These are phyloP conservation scores for Pyrenochaeta sp. DNA, from an alignment of 2,329 filamentous ascomycete genomes.

Conservation along the genomic window DNA sequence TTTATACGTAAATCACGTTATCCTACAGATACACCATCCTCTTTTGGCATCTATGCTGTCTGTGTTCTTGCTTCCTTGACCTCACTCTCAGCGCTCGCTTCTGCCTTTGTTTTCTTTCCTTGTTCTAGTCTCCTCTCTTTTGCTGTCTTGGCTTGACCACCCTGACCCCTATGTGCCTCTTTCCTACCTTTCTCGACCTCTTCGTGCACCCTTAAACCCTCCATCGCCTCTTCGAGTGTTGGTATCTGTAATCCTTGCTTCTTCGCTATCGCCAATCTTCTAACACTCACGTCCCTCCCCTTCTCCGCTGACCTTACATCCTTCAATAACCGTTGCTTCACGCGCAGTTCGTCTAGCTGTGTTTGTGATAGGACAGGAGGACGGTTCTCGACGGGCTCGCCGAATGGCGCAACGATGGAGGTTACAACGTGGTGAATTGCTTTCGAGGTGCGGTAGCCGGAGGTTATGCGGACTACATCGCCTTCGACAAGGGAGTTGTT, in stretches of 20 bases:
- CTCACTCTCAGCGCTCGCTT: slow-evolving; percentile 33
- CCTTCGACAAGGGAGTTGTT: slow-evolving; percentile 75
- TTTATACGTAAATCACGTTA: background rate
- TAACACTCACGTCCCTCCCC: slow-evolving; percentile 38
- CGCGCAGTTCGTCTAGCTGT: slow-evolving; percentile 65
- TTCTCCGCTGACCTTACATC: slow-evolving; percentile 59
- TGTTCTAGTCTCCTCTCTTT: slow-evolving; percentile 36
- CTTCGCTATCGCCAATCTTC: slow-evolving; percentile 38
- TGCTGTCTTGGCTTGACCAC: slow-evolving; percentile 34
- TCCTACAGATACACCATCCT: slow-evolving; percentile 2
- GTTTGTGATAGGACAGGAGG: slow-evolving; percentile 71
- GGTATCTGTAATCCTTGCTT: slow-evolving; percentile 39
- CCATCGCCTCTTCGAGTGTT: slow-evolving; percentile 41
- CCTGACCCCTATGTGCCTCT: slow-evolving; percentile 35
- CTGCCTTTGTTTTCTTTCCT: slow-evolving; percentile 33
- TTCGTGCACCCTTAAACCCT: slow-evolving; percentile 33
- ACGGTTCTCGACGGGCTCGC: slow-evolving; percentile 68
- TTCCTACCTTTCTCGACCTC: slow-evolving; percentile 25
- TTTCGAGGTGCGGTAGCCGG: slow-evolving; percentile 71
- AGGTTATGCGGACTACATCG: slow-evolving; percentile 76
- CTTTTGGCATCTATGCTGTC: slow-evolving; percentile 15
- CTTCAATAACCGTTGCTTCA: slow-evolving; percentile 66
- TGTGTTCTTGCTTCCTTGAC: slow-evolving; percentile 33
- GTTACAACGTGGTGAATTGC: slow-evolving; percentile 78
- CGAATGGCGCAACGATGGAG: slow-evolving; percentile 76